Base-by-base conservation (phyloP, 1,139 yeast genomes). In the Suhomyces bribrorum region DNA sequence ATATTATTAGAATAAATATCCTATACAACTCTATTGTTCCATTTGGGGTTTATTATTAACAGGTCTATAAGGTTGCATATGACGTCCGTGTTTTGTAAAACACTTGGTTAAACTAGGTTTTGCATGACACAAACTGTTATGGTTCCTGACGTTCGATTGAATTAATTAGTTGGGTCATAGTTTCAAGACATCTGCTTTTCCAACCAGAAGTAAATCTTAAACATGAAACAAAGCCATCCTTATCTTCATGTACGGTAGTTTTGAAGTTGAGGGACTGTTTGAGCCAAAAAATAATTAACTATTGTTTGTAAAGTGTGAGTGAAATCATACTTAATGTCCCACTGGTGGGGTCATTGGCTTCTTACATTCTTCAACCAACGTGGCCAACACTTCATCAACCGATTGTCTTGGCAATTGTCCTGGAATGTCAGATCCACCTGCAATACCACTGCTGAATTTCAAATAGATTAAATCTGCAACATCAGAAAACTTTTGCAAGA, bases 401-500 rank as follows among this genome's bases (percentile, higher is more conserved):
- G 80, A 63, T 88, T 86, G 80, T 64, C 95, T 77, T 50, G 89
- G 90, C 23, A 79, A 75, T 41, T 69, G 69, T n/a, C 81, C 83
- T 5, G 74, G 72, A 14, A 69, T 61, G 43, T 66, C 73, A 12
- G 64, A 79, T 8, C 83, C 89, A 36, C 89, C 88, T 24, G 88
- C 87, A 44, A 76, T 70, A 40, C 90, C 90, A 36, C 88, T 79
- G 53, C 90, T 80, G 52, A 84, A 81, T 59, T 89, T 89, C 63
- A 90, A 76, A 58, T 75, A 81, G 43, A 86, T 61, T 53, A 69
- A 66, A 52, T 86, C 95, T 38, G 97, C 99, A 43, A 89, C 75
- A 53, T 84, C 89, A 54, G 81, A 81, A 54, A 86, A 76, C 53
- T 79, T 83, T 36, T 77, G 73, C 50, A 92, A 74, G 30, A 90